A percentile compares a stretch with the other conserved stretches of the same genome.
Conservation (phyloP, 345 rosid species). For the Streptanthus diversifolius region DNA sequence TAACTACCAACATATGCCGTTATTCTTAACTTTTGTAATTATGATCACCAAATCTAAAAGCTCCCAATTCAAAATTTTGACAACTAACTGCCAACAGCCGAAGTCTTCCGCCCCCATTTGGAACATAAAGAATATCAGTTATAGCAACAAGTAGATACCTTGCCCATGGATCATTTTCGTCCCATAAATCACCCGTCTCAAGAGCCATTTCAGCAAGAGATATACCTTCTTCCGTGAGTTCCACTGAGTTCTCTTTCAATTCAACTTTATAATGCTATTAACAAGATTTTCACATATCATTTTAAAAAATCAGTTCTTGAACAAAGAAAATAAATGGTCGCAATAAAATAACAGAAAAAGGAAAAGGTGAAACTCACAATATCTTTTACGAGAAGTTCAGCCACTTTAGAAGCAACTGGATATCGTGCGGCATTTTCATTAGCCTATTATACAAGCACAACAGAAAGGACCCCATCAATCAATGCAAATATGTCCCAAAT, state of each 20-base stretch:
- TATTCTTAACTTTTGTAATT: background rate
- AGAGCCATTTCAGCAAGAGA: conserved; percentile 92
- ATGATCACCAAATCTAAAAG: background rate
- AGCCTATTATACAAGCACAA: conserved; percentile 53
- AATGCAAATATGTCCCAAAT: background rate
- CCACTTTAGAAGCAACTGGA: conserved; percentile 96
- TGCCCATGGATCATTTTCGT: conserved; percentile 98
- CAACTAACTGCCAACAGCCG: background rate
- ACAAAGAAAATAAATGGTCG: background rate
- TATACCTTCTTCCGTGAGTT: conserved; percentile 94
- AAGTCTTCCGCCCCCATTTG: background rate
- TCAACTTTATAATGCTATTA: conserved; percentile 82
- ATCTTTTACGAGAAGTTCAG: conserved; percentile 74
- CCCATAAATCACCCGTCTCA: conserved; percentile 92
- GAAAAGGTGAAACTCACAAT: conserved; percentile 47
- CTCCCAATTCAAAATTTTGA: background rate
- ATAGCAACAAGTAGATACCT: conserved; percentile 48
- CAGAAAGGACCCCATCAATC: conserved; percentile 10
- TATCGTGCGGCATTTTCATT: conserved; percentile 87
- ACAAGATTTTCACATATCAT: conserved; percentile 16
- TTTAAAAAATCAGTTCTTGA: conserved; percentile 6
- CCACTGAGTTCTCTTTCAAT: conserved; percentile 93
- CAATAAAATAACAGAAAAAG: conserved; percentile 5
- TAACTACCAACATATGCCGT: conserved; percentile 4
- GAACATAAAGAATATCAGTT: background rate